A percentile compares a stretch with the other conserved stretches of the same genome.
Evolutionary conservation across 805 yeast species (phyloP).

Genomic region (Metschnikowia continentalis): DNA sequence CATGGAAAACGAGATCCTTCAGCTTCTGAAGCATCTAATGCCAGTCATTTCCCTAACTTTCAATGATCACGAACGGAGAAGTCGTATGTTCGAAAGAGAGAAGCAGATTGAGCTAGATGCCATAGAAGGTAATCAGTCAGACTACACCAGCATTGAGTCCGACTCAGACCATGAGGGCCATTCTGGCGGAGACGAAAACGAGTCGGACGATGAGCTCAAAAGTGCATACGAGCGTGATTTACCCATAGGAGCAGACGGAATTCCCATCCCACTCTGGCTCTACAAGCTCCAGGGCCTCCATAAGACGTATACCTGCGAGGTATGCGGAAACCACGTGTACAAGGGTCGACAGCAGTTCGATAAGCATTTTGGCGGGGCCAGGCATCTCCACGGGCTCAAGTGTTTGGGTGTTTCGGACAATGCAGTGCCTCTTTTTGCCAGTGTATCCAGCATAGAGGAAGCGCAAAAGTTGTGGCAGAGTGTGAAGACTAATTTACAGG

Average conservation of each 20-base stretch:
- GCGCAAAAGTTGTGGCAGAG: constrained; percentile 57
- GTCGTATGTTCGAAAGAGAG: constrained; percentile 69
- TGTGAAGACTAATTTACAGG: constrained; percentile 34
- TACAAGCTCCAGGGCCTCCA: constrained; percentile 86
- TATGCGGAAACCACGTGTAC: constrained; percentile 73
- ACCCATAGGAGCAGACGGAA: constrained; percentile 85
- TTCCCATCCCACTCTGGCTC: constrained; percentile 91
- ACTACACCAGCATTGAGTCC: constrained; percentile 33
- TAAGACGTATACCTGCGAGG: constrained; percentile 69
- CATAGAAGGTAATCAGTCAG: constrained; percentile 36
- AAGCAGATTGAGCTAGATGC: constrained; percentile 47
- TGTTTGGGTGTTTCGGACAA: constrained; percentile 67
- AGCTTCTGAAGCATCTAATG: constrained; percentile 21
- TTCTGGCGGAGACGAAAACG: neutral
- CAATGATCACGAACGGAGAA: constrained; percentile 58
- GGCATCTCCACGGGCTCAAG: constrained; percentile 69
- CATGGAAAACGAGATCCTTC: neutral
- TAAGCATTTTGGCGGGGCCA: constrained; percentile 66
- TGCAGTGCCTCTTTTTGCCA: constrained; percentile 46
- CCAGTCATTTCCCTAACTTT: constrained; percentile 48
- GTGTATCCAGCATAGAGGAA: constrained; percentile 62
- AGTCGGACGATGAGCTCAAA: constrained; percentile 27
- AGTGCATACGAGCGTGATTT: constrained; percentile 49
- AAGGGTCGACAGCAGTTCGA: constrained; percentile 71
- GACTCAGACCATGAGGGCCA: constrained; percentile 19